These are phyloP conservation scores for Teratosphaeriaceae sp. DNA, from an alignment of 2,329 filamentous ascomycete species.

Conservation along the genomic window DNA sequence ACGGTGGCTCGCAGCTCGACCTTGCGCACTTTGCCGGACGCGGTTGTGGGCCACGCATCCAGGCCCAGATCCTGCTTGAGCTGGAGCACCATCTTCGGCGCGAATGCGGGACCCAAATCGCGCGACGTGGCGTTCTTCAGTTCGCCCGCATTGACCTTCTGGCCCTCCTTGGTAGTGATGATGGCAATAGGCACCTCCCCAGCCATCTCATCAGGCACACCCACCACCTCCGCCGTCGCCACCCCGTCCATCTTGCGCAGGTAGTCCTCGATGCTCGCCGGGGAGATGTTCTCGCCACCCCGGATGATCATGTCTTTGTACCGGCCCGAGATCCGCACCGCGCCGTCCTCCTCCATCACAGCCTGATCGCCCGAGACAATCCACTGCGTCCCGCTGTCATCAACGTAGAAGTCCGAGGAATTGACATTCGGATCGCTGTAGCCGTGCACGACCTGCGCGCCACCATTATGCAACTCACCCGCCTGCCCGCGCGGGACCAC, in stretches of 20 bases:
- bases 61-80: conserved; percentile 36
- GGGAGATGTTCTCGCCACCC: conserved; percentile 63
- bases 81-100: conserved; percentile 36
- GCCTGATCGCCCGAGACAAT: conserved; percentile 58
- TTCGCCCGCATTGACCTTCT: conserved; percentile 22
- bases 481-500: conserved; percentile 21
- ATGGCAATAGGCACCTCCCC: conserved; percentile 45
- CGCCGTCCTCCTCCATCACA: conserved; percentile 41
- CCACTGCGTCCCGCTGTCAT: conserved; percentile 47
- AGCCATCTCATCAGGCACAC: conserved; percentile 38
- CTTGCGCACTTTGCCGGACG: conserved; percentile 42
- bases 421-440: conserved; percentile 26
- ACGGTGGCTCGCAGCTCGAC: conserved; percentile 29
- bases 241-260: conserved; percentile 32
- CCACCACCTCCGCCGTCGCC: conserved; percentile 37
- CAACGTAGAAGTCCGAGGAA: conserved; percentile 24
- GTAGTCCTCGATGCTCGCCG: conserved; percentile 28
- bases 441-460: conserved; percentile 22
- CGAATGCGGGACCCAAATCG: conserved; percentile 35
- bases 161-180: conserved; percentile 30
- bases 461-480: conserved; percentile 28
- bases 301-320: conserved; percentile 31
- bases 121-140: conserved; percentile 32
- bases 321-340: conserved; percentile 30
- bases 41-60: conserved; percentile 35